Base-by-base conservation (phyloP, 192 early-diverging fungal genomes). In the Diversispora eburnea region DNA sequence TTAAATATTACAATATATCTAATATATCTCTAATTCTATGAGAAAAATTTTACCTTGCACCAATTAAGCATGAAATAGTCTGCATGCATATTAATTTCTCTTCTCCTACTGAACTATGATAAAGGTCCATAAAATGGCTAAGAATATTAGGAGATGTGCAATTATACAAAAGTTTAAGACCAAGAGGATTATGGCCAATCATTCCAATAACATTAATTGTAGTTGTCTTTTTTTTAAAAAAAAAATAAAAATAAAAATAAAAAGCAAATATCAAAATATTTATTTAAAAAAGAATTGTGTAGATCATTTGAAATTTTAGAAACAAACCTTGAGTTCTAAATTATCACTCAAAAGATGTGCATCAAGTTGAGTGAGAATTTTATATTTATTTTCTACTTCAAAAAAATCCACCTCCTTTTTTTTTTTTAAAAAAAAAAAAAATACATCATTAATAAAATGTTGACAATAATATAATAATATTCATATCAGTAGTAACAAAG, bases 41-140 rank as follows among this genome's bases (percentile, higher is more conserved):
- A 17, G 51, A 3, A 17, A 10, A 20, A 5, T 12, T 60, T 60
- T 78, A 81, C 79, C 57, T 73, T n/a, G 73, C 74, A 51, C 64
- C 70, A 45, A 82, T 13, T 43, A 82, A 55, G 20, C 80, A 75
- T 13, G 81, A 79, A 10, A 82, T 48, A 10, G 67, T 72, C 65
- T 76, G 76, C 13, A 82, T 51, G 19, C 49, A 73, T 10, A 59
- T 72, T 5, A 75, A 51, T 55, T 77, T 82, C 13, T 70, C 64
- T 55, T 73, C 48, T 7, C 81, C 81, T 22, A 22, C 45, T 13
- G 81, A 67, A 33, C 45, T 19, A 8, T 70, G 60, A 13, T 63
- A 77, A 8, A 47, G 46, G 5, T 61, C 57, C 45, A 75, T 64
- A 48, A 80, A 75, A 5, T 41, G 43, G 8, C 41, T 15, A 17